Percentiles rank a stretch among this genome's conserved stretches.
Evolutionary conservation across 2,329 filamentous ascomycete species (phyloP).

Genomic region (Tolypocladium album): DNA sequence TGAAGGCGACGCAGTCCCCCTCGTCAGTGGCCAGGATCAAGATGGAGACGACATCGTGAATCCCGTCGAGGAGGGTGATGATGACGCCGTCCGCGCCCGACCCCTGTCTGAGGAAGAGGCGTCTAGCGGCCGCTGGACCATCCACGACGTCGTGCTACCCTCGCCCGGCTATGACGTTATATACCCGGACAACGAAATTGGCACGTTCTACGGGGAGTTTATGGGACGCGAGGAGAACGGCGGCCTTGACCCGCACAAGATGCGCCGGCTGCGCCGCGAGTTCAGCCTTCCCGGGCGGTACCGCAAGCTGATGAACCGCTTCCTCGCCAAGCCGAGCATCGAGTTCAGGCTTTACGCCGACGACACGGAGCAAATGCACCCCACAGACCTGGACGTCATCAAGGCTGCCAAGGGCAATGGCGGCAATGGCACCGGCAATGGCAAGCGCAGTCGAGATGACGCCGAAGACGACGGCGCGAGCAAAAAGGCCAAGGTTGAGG

Average conservation of each 20-base stretch:
- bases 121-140: slow-evolving; percentile 60
- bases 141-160: slow-evolving; percentile 85
- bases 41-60: slow-evolving; percentile 38
- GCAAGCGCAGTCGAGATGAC: slow-evolving; percentile 8
- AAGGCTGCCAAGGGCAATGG: slow-evolving; percentile 22
- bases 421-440: not conserved
- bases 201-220: slow-evolving; percentile 73
- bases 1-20: slow-evolving; percentile 20
- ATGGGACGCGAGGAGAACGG: slow-evolving; percentile 77
- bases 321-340: slow-evolving; percentile 52
- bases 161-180: slow-evolving; percentile 84
- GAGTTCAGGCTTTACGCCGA: slow-evolving; percentile 60
- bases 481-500: slow-evolving; percentile 10
- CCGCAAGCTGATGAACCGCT: slow-evolving; percentile 68
- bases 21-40: slow-evolving; percentile 48
- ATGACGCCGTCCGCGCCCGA: slow-evolving; percentile 48
- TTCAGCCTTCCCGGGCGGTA: slow-evolving; percentile 84
- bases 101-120: slow-evolving; percentile 69
- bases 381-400: slow-evolving; percentile 72
- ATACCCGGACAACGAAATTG: slow-evolving; percentile 76
- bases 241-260: slow-evolving; percentile 67
- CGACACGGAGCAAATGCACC: slow-evolving; percentile 73
- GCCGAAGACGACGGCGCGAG: slow-evolving; percentile 5
- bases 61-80: slow-evolving; percentile 30
- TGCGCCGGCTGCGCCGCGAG: slow-evolving; percentile 79